These are phyloP conservation scores for Lactifluus volemus DNA, from an alignment of 768 basidiomycete species.

Conservation along the genomic window DNA sequence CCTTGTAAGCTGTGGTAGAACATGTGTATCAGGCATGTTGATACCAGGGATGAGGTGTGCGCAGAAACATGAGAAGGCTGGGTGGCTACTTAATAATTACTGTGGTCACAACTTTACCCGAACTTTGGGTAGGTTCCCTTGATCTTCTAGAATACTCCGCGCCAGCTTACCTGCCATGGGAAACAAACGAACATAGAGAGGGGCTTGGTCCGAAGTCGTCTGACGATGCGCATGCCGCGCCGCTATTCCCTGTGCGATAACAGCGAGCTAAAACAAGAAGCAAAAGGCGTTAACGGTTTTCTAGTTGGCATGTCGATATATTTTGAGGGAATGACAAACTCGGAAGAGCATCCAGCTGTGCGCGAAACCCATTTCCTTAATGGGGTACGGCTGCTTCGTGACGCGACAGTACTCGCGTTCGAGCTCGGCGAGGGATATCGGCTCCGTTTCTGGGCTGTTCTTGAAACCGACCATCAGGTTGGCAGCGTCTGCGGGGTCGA, in stretches of 20 bases:
- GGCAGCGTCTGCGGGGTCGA: constrained; percentile 38
- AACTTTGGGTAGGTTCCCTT: constrained; percentile 29
- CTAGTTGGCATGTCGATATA: constrained; percentile 2
- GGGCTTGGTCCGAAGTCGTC: constrained; percentile 79
- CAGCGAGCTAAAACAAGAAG: constrained; percentile 43
- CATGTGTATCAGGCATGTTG: too few relatives aligned
- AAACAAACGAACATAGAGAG: constrained; percentile 37
- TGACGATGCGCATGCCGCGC: constrained; percentile 79
- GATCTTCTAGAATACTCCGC: constrained; percentile 46
- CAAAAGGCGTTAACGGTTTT: constrained; percentile 1
- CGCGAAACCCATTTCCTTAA: constrained; percentile 69
- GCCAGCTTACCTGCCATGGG: constrained; percentile 59
- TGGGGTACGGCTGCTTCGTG: constrained; percentile 60
- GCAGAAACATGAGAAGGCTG: not conserved
- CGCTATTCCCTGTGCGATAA: constrained; percentile 87
- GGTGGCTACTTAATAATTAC: not conserved
- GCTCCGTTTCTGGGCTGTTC: constrained; percentile 43
- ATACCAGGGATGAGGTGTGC: too few relatives aligned
- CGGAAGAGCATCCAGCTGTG: constrained; percentile 82
- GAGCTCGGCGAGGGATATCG: constrained; percentile 60
- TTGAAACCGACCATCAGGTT: constrained; percentile 39
- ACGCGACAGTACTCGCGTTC: constrained; percentile 75
- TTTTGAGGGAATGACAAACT: constrained; percentile 32
- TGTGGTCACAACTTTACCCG: constrained; percentile 24
- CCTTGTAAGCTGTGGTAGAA: too few relatives aligned